Conservation (phyloP, 2,329 filamentous ascomycete genomes). For the Arthrobotrys musiformis region DNA sequence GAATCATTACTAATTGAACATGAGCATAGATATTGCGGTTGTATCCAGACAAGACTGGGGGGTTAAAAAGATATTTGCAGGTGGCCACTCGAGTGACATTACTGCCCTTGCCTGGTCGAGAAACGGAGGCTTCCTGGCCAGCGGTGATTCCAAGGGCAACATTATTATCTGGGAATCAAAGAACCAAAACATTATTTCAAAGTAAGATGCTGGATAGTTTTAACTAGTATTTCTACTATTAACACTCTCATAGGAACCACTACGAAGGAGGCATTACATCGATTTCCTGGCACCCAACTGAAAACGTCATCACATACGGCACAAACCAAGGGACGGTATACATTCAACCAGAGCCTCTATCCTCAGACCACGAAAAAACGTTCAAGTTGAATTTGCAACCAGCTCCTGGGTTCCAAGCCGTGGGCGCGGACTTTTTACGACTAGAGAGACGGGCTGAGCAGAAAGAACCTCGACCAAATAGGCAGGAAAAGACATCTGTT, state of each 20-base stretch:
- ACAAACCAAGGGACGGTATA: conserved; percentile 93
- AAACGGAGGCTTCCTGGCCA: conserved; percentile 87
- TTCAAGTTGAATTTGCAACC: conserved; percentile 74
- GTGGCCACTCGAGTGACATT: conserved; percentile 83
- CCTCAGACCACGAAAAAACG: conserved; percentile 69
- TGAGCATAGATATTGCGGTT: conserved; percentile 75
- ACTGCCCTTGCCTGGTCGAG: conserved; percentile 92
- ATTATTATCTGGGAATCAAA: conserved; percentile 88
- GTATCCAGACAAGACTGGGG: conserved; percentile 92
- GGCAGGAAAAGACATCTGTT: conserved; percentile 59
- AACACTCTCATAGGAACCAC: conserved; percentile 60
- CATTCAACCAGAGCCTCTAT: conserved; percentile 79
- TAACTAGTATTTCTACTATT: background rate
- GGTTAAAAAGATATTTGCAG: conserved; percentile 80
- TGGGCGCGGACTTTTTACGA: conserved; percentile 22
- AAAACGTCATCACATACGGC: conserved; percentile 90
- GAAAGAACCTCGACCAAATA: conserved; percentile 9
- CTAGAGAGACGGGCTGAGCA: conserved; percentile 35
- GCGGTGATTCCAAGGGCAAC: conserved; percentile 74
- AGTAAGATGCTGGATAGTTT: conserved; percentile 59
- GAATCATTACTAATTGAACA: conserved; percentile 11
- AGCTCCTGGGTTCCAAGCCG: conserved; percentile 70
- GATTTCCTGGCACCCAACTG: conserved; percentile 87
- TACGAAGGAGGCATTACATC: conserved; percentile 87
- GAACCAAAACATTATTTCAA: conserved; percentile 81